Conservation (phyloP, 2,329 filamentous ascomycete genomes). For the Phyllosticta citribraziliensis region DNA sequence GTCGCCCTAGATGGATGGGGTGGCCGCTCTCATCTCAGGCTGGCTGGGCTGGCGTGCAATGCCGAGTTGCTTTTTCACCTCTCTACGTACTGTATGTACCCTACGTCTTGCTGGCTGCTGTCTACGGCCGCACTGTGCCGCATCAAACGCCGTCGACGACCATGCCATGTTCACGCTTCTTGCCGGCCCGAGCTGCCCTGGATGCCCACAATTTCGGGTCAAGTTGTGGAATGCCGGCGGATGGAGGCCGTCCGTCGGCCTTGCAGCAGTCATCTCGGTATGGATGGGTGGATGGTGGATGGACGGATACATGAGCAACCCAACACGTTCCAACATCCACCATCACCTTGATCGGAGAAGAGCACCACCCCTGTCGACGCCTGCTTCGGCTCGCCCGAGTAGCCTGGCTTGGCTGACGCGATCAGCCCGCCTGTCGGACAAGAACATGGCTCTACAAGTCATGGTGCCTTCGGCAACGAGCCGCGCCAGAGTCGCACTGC, state of each 20-base stretch:
- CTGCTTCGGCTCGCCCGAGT: not conserved
- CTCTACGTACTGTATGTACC: too few species aligned
- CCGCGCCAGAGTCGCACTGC: not conserved
- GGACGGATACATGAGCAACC: too few species aligned
- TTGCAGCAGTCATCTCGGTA: too few species aligned
- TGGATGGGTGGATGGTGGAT: too few species aligned
- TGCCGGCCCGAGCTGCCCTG: constrained; percentile 5
- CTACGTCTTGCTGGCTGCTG: too few species aligned
- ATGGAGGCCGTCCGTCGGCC: too few species aligned
- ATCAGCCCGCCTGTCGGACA: not conserved
- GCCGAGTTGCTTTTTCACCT: too few species aligned
- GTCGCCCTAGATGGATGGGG: too few species aligned
- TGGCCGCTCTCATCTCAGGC: too few species aligned
- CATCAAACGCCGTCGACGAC: not conserved
- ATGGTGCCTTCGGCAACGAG: too few species aligned
- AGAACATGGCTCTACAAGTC: not conserved
- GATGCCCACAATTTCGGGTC: constrained; percentile 1
- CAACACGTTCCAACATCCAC: too few species aligned
- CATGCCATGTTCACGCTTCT: not conserved
- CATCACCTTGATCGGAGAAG: not conserved
- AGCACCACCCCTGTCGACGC: constrained; percentile 1
- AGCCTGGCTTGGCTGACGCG: constrained; percentile 8
- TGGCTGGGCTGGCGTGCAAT: too few species aligned
- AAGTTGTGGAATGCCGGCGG: not conserved
- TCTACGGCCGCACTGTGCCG: not conserved